Base-by-base conservation (phyloP, 805 yeast genomes). In the Kregervanrija delftensis region DNA sequence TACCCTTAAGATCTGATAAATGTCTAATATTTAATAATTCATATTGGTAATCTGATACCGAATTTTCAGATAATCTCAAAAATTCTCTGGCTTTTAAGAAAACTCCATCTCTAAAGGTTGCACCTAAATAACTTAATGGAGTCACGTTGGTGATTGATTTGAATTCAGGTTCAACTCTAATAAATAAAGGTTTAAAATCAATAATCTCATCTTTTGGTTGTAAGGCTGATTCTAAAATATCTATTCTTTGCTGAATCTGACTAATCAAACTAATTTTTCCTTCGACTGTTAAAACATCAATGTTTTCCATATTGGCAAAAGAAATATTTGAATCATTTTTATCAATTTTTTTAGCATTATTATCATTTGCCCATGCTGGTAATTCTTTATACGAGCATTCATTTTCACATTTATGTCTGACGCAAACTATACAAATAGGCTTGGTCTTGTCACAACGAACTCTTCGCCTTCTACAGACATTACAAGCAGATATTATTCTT, bases 361-460 rank as follows among this genome's bases (percentile, higher is more conserved):
- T n/a, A 14, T 16, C 39, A 6, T 40, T 22, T 2, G 49, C 49
- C 63, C 62, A 58, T 9, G 36, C 42, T 8, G 61, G 60, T 22
- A 22, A 6, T 35, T 55, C 60, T 12, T 44, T 39, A 39, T 59
- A 62, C 30, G 46, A 43, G 37, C 65, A 62, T 22, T 55, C 40
- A 43, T 54, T 56, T 1, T 52, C 52, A n/a, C 54, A 50, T 15
- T 49, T 46, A 43, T 59, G 60, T 38, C 49, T 54, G 11, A 49
- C 49, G 42, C 64, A 61, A 1, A 57, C 62, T 40, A 43, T n/a
- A 42, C 62, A 57, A 37, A 72, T 63, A 0, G 77, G 77, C 13
- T 59, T 56, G 8, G 57, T 54, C 48, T 64, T 64, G 47, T 73
- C 76, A 58, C 77, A 73, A 46, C 68, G 70, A 41, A 71, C 71